A percentile compares a stretch with the other conserved stretches of the same genome.
These are phyloP conservation scores for Phyllosticta paracitricarpa DNA, from an alignment of 2,329 filamentous ascomycete genomes.

Conservation along the genomic window DNA sequence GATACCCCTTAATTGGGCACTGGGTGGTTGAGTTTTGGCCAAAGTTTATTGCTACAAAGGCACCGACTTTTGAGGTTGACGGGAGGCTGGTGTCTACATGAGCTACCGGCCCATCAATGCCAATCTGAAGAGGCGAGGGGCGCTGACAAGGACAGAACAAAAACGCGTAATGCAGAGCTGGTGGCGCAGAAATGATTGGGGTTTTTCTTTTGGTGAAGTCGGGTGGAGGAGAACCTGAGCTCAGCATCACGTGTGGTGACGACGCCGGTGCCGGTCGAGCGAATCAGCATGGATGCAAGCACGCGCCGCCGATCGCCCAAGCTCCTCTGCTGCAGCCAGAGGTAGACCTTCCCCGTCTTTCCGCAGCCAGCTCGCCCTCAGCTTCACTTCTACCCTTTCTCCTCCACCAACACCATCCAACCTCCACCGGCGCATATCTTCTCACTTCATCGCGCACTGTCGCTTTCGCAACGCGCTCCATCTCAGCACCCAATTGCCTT, in stretches of 20 bases:
- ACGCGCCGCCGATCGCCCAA: slow-evolving; percentile 7
- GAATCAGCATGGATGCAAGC: background rate
- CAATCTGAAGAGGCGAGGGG: background rate
- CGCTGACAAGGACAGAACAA: background rate
- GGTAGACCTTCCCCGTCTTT: slow-evolving; percentile 3
- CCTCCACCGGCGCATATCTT: background rate
- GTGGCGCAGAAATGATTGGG: background rate
- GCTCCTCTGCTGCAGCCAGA: slow-evolving; percentile 1
- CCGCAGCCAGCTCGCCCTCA: slow-evolving; percentile 3
- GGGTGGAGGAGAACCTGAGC: background rate
- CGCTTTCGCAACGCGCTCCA: background rate
- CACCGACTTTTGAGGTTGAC: background rate
- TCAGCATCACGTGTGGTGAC: background rate
- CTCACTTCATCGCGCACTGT: background rate
- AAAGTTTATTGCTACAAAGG: background rate
- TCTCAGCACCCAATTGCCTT: background rate
- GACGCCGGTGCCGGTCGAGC: background rate
- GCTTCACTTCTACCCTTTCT: background rate
- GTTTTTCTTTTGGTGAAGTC: background rate
- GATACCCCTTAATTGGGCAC: background rate
- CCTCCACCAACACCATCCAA: background rate
- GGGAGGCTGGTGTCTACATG: background rate
- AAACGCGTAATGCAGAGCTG: background rate
- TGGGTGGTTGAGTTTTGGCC: background rate
- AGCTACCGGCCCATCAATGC: background rate